These are phyloP conservation scores for Amesomyces nigricolor DNA, from an alignment of 2,329 filamentous ascomycete genomes.

Conservation along the genomic window DNA sequence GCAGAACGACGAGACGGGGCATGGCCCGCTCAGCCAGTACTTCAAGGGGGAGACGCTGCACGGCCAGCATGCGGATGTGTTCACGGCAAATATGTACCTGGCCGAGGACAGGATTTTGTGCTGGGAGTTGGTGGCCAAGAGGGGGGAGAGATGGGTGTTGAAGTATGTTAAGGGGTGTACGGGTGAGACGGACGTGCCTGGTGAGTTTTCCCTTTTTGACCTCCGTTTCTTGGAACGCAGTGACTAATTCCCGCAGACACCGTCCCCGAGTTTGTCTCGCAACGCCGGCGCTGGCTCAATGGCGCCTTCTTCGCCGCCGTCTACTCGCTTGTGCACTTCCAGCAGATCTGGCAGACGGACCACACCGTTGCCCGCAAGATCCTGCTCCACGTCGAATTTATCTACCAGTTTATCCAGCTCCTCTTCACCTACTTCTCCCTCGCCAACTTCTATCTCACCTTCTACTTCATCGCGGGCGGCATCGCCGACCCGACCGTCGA, in stretches of 20 bases:
- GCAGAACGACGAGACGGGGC: slow-evolving; percentile 93
- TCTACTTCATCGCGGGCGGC: slow-evolving; percentile 95
- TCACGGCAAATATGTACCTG: slow-evolving; percentile 94
- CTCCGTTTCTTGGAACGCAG: neutral
- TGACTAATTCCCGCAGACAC: slow-evolving; percentile 53
- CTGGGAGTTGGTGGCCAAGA: slow-evolving; percentile 93
- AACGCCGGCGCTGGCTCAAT: slow-evolving; percentile 94
- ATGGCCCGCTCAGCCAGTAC: slow-evolving; percentile 93
- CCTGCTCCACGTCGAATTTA: slow-evolving; percentile 86
- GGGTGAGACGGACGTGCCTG: slow-evolving; percentile 95
- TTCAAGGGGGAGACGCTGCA: slow-evolving; percentile 98
- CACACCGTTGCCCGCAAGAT: slow-evolving; percentile 86
- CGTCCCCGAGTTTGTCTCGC: slow-evolving; percentile 94
- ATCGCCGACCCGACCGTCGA: slow-evolving; percentile 73
- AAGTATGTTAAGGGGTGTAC: slow-evolving; percentile 97
- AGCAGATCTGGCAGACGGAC: slow-evolving; percentile 87
- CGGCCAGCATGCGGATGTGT: slow-evolving; percentile 92
- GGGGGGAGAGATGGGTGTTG: slow-evolving; percentile 90
- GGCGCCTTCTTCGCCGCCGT: slow-evolving; percentile 98
- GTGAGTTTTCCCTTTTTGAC: slow-evolving; percentile 46
- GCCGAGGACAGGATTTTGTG: slow-evolving; percentile 86
- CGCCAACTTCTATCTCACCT: slow-evolving; percentile 97
- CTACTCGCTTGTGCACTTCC: slow-evolving; percentile 92
- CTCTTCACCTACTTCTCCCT: slow-evolving; percentile 97
- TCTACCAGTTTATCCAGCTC: slow-evolving; percentile 90